Percentiles rank a stretch among this genome's conserved stretches.
These are phyloP conservation scores for Stachybotrys chlorohalonatus DNA, from an alignment of 2,329 filamentous ascomycete genomes.

Conservation along the genomic window DNA sequence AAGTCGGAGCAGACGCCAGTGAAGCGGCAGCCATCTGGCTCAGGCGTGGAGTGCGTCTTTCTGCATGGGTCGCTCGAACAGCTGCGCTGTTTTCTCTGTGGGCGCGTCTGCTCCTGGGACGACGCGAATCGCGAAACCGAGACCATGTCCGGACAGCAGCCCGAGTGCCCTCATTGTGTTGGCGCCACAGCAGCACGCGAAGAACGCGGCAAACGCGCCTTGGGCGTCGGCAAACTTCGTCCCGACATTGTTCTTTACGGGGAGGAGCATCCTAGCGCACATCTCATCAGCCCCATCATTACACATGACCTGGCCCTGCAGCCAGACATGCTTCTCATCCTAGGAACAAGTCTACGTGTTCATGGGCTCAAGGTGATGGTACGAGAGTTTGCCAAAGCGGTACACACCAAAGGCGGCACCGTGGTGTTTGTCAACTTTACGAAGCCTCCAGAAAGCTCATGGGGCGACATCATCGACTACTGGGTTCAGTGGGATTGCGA, in stretches of 20 bases:
- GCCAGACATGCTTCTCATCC: constrained; percentile 59
- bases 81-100: constrained; percentile 56
- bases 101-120: constrained; percentile 50
- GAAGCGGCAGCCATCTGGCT: constrained; percentile 19
- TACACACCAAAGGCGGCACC: constrained; percentile 58
- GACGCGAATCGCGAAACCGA: constrained; percentile 43
- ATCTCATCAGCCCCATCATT: constrained; percentile 58
- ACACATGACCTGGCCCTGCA: constrained; percentile 56
- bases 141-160: constrained; percentile 55
- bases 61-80: constrained; percentile 60
- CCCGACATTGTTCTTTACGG: constrained; percentile 69
- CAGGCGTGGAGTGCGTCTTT: constrained; percentile 57
- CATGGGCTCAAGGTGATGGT: constrained; percentile 65
- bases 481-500: constrained; percentile 71
- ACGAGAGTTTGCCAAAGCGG: constrained; percentile 61
- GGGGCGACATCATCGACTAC: constrained; percentile 65
- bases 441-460: constrained; percentile 61
- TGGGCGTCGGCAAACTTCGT: constrained; percentile 58
- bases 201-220: constrained; percentile 55
- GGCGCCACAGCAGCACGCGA: constrained; percentile 53
- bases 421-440: constrained; percentile 68
- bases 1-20: constrained; percentile 5
- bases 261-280: constrained; percentile 61
- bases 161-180: constrained; percentile 57
- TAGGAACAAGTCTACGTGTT: constrained; percentile 63